Evolutionary conservation across 306 rosid genomes (phyloP).

Genomic region (Abrus precatorius): DNA sequence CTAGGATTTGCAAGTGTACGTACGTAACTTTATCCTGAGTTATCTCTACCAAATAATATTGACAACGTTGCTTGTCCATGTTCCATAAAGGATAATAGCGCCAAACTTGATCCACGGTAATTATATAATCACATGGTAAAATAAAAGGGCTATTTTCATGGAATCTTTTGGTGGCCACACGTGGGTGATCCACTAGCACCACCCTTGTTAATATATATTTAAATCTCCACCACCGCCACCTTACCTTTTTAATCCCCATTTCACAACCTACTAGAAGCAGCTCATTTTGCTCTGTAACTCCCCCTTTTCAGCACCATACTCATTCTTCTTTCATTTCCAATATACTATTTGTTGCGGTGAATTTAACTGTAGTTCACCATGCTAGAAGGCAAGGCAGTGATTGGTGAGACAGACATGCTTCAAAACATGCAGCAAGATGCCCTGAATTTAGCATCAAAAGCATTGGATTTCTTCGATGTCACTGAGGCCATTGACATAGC

Average conservation of each 20-base stretch:
- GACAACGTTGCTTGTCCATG: not conserved
- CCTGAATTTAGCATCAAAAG: slow-evolving; percentile 69
- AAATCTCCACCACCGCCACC: slow-evolving; percentile 26
- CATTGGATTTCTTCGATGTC: slow-evolving; percentile 76
- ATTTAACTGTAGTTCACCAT: slow-evolving; percentile 45
- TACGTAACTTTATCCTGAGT: not conserved
- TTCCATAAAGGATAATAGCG: not conserved
- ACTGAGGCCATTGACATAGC: slow-evolving; percentile 78
- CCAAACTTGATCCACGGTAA: not conserved
- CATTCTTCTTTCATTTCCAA: not conserved
- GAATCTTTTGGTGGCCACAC: slow-evolving; percentile 40
- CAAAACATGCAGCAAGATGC: slow-evolving; percentile 77
- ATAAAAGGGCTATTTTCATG: not conserved
- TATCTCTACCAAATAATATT: not conserved
- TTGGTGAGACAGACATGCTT: slow-evolving; percentile 84
- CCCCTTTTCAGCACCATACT: not conserved
- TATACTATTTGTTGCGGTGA: not conserved
- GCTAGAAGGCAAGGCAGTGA: slow-evolving; percentile 80
- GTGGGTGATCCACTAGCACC: slow-evolving; percentile 35
- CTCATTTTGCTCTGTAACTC: not conserved
- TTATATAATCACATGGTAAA: not conserved
- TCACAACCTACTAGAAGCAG: slow-evolving; percentile 12
- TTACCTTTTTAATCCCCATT: slow-evolving; percentile 6
- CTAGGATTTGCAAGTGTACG: not conserved
- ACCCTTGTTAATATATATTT: slow-evolving; percentile 16